These are phyloP conservation scores for Dendrobium chrysotoxum DNA, from an alignment of 106 monocot genomes.

Conservation along the genomic window DNA sequence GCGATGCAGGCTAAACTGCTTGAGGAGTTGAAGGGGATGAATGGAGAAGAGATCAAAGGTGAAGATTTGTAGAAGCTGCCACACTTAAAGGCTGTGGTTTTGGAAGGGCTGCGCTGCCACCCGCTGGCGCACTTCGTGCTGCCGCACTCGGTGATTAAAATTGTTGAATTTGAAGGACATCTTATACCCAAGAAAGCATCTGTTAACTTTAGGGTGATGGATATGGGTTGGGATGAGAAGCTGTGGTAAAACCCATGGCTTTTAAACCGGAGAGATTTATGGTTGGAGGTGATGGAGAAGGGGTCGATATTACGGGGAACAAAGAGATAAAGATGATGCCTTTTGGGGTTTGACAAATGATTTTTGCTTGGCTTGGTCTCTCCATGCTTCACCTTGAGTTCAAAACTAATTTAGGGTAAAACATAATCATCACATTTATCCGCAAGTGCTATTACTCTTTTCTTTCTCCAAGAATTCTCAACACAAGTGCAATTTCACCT, in stretches of 20 bases:
- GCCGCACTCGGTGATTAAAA: conserved; percentile 13
- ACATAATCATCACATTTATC: too few species aligned
- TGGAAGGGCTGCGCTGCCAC: conserved; percentile 24
- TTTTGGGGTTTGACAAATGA: conserved; percentile 26
- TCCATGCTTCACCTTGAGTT: conserved; percentile 25
- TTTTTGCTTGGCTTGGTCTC: conserved; percentile 22
- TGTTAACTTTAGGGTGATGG: conserved; percentile 25
- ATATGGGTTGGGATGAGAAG: conserved; percentile 23
- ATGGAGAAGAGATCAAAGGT: conserved; percentile 6
- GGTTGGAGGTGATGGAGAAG: too few species aligned
- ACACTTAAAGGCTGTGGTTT: conserved; percentile 17
- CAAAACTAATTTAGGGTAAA: too few species aligned
- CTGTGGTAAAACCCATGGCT: too few species aligned
- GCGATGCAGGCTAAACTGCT: conserved; percentile 17
- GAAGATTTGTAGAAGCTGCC: conserved; percentile 22
- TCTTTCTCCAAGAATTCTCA: too few species aligned
- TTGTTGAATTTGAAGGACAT: conserved; percentile 12
- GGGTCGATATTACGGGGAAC: too few species aligned
- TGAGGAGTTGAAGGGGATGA: conserved; percentile 9
- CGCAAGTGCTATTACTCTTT: too few species aligned
- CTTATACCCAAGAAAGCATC: conserved; percentile 21
- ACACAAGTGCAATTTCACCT: too few species aligned
- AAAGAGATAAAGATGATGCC: too few species aligned
- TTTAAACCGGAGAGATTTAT: too few species aligned
- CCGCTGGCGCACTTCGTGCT: conserved; percentile 24